Evolutionary conservation across 2,329 filamentous ascomycete species (phyloP).

Genomic region (Penicillium sp.): DNA sequence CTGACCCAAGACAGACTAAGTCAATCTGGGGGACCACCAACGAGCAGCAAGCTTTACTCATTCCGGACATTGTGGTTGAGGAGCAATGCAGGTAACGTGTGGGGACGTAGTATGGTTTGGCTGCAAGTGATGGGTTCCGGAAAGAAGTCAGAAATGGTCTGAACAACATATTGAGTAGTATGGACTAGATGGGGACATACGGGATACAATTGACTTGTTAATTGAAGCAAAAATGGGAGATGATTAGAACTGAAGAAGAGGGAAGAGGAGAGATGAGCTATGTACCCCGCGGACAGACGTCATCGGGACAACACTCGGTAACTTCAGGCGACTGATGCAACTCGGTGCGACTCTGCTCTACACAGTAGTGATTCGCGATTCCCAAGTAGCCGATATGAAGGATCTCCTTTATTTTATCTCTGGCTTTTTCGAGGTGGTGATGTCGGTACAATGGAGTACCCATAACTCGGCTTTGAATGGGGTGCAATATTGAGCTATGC

Average conservation of each 20-base stretch:
- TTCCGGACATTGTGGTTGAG: constrained; percentile 36
- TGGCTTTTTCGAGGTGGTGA: no score
- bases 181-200: background rate
- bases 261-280: background rate
- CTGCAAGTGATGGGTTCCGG: constrained; percentile 20
- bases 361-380: no score
- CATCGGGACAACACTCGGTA: constrained; percentile 20
- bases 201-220: background rate
- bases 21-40: constrained; percentile 23
- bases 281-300: constrained; percentile 22
- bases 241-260: background rate
- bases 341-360: background rate
- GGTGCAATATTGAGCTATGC: background rate
- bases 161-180: background rate
- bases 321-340: constrained; percentile 2
- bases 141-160: constrained; percentile 23
- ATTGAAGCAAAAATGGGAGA: background rate
- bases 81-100: constrained; percentile 22
- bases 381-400: background rate
- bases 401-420: background rate
- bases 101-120: constrained; percentile 8
- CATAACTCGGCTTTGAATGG: no score
- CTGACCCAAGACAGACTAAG: background rate
- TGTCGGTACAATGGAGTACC: no score
- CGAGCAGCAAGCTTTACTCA: constrained; percentile 47